Conservation (phyloP, 1,139 yeast genomes). For the Petasospora rhodanensis region DNA sequence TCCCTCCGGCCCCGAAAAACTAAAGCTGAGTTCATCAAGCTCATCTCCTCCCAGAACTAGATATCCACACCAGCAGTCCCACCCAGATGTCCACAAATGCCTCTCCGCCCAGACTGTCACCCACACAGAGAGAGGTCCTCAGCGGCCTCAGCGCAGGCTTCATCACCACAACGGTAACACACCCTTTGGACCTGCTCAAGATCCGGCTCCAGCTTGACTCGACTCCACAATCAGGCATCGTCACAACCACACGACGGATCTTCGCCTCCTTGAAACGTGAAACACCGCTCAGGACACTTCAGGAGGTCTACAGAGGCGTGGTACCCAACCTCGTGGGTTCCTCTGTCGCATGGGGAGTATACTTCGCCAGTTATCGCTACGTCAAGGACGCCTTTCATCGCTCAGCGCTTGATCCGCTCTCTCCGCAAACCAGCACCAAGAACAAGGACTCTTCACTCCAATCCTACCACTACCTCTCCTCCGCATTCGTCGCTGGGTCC, state of each 20-base stretch:
- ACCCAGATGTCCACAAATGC: not conserved
- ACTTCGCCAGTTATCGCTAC: slow-evolving; percentile 20
- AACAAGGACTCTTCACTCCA: slow-evolving; percentile 18
- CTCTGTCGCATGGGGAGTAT: slow-evolving; percentile 74
- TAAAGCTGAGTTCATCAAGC: too few species aligned
- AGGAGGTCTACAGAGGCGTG: slow-evolving; percentile 68
- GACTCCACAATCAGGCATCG: slow-evolving; percentile 5
- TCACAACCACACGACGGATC: slow-evolving; percentile 11
- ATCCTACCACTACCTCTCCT: slow-evolving; percentile 38
- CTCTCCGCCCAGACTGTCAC: slow-evolving; percentile 3
- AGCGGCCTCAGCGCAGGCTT: slow-evolving; percentile 86
- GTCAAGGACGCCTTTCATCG: slow-evolving; percentile 15
- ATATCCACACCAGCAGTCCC: not conserved
- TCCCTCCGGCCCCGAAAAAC: too few species aligned
- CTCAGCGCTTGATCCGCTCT: too few species aligned
- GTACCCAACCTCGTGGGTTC: slow-evolving; percentile 80
- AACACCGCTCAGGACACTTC: slow-evolving; percentile 17
- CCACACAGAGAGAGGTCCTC: slow-evolving; percentile 46
- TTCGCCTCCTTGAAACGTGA: slow-evolving; percentile 10
- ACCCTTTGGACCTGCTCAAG: slow-evolving; percentile 85
- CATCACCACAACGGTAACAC: slow-evolving; percentile 72
- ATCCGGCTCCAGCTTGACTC: slow-evolving; percentile 59
- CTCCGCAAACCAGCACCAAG: too few species aligned
- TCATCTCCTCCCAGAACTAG: too few species aligned
- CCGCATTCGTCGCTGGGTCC: slow-evolving; percentile 69